Percentiles rank a stretch among this genome's conserved stretches.
phyloP scores from a whole-genome alignment of 441 rosid genomes.

The Populus hybrid region DNA sequence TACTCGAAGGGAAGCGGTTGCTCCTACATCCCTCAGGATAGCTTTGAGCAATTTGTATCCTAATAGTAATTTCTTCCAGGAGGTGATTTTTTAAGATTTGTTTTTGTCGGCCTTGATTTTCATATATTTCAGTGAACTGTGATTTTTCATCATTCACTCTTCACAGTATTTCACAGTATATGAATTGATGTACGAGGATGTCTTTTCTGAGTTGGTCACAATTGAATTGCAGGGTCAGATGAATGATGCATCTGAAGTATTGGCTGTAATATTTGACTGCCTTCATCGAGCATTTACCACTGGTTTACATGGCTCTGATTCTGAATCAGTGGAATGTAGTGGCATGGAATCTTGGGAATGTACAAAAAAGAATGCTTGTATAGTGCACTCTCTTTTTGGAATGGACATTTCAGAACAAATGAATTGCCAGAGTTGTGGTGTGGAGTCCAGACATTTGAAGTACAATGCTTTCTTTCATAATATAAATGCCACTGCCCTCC shows the following conservation, averaged over 20 bases:
- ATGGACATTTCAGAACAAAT: conserved; percentile 80
- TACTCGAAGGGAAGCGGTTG: conserved; percentile 60
- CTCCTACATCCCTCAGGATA: conserved; percentile 80
- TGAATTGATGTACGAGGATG: background rate
- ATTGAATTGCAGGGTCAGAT: conserved; percentile 73
- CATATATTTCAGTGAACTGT: background rate
- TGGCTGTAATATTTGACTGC: conserved; percentile 82
- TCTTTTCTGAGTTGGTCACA: conserved; percentile 12
- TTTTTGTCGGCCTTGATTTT: conserved; percentile 14
- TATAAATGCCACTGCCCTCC: conserved; percentile 89
- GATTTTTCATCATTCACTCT: background rate
- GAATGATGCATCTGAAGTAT: conserved; percentile 98
- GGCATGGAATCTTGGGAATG: conserved; percentile 78
- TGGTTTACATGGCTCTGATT: conserved; percentile 52
- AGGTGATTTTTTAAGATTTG: conserved; percentile 45
- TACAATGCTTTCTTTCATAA: conserved; percentile 92
- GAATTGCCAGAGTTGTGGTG: conserved; percentile 75
- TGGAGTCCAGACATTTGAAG: conserved; percentile 88
- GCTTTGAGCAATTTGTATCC: conserved; percentile 92
- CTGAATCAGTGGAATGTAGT: conserved; percentile 62
- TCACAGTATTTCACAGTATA: background rate
- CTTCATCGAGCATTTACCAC: conserved; percentile 83
- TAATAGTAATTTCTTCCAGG: conserved; percentile 86
- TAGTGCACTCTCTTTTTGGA: conserved; percentile 89
- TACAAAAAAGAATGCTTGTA: conserved; percentile 49